Evolutionary conservation across 169 alveolate genomes (phyloP), one percentile per base, ranked within the genome.

Genomic region (Perkinsus marinus): DNA sequence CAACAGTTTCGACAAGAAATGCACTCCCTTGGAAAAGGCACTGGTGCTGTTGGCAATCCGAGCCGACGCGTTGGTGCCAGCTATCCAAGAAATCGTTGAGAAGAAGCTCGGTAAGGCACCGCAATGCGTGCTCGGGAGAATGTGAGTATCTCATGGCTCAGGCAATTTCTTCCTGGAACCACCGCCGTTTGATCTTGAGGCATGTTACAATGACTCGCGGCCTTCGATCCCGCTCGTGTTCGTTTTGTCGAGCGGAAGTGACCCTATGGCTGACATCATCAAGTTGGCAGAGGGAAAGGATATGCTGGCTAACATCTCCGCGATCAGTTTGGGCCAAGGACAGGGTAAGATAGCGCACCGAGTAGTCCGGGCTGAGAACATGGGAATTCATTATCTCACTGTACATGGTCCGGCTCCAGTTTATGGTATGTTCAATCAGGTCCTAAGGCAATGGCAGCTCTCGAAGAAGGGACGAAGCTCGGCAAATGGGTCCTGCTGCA

Each of bases 321-420:
- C n/a, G 22, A 2, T n/a, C 36, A n/a, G n/a, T n/a, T 92, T 97
- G 39, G 99, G 99, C 17, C 96, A 97, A 93, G 99, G 99, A 0
- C 98, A 98, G 94, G 99, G 98, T 19, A 96, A 95, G 41, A 98
- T n/a, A n/a, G n/a, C n/a, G n/a, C n/a, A n/a, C n/a, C n/a, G n/a
- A n/a, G n/a, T n/a, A n/a, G n/a, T n/a, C n/a, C n/a, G n/a, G n/a
- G n/a, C n/a, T n/a, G n/a, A n/a, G n/a, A n/a, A n/a, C n/a, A n/a
- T n/a, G n/a, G n/a, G n/a, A n/a, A n/a, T n/a, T n/a, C n/a, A n/a
- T n/a, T n/a, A n/a, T n/a, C n/a, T n/a, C n/a, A n/a, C n/a, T n/a
- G n/a, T n/a, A n/a, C n/a, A n/a, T n/a, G n/a, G n/a, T n/a, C n/a
- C n/a, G n/a, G n/a, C n/a, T n/a, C n/a, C n/a, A n/a, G n/a, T n/a